phyloP scores from a whole-genome alignment of 192 early-diverging fungal species.

The Umbelopsis ramanniana region DNA sequence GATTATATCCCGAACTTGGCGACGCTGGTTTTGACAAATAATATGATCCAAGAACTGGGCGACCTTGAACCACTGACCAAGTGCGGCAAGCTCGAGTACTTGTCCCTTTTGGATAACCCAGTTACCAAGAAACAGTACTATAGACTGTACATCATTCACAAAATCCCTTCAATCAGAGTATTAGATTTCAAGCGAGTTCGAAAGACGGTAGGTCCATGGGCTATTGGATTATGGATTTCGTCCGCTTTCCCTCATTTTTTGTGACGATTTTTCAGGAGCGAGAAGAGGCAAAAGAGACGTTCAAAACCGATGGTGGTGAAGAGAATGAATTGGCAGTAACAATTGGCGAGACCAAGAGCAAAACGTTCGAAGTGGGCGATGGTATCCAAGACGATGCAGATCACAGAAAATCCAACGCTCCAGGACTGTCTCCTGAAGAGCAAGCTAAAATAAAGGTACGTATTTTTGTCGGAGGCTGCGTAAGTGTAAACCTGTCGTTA shows the following conservation, averaged over 20 bases:
- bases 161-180: slow-evolving; percentile 75
- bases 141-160: slow-evolving; percentile 82
- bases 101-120: slow-evolving; percentile 90
- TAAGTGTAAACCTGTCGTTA: background rate
- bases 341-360: slow-evolving; percentile 68
- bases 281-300: slow-evolving; percentile 75
- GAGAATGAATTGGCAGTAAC: slow-evolving; percentile 66
- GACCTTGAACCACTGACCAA: slow-evolving; percentile 79
- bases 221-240: background rate
- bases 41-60: slow-evolving; percentile 79
- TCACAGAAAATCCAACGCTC: slow-evolving; percentile 56
- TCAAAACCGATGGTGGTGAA: slow-evolving; percentile 68
- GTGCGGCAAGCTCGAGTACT: slow-evolving; percentile 50
- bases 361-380: slow-evolving; percentile 90
- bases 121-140: slow-evolving; percentile 84
- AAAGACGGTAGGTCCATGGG: slow-evolving; percentile 55
- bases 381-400: slow-evolving; percentile 45
- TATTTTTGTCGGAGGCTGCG: background rate
- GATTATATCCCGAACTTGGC: slow-evolving; percentile 76
- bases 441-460: slow-evolving; percentile 65
- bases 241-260: background rate
- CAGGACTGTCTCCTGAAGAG: slow-evolving; percentile 69
- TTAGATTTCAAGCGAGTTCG: slow-evolving; percentile 86
- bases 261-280: slow-evolving; percentile 68
- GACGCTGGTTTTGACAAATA: slow-evolving; percentile 87